Evolutionary conservation across 1,284 basidiomycete genomes (phyloP).

Genomic region (Waitea zeae): DNA sequence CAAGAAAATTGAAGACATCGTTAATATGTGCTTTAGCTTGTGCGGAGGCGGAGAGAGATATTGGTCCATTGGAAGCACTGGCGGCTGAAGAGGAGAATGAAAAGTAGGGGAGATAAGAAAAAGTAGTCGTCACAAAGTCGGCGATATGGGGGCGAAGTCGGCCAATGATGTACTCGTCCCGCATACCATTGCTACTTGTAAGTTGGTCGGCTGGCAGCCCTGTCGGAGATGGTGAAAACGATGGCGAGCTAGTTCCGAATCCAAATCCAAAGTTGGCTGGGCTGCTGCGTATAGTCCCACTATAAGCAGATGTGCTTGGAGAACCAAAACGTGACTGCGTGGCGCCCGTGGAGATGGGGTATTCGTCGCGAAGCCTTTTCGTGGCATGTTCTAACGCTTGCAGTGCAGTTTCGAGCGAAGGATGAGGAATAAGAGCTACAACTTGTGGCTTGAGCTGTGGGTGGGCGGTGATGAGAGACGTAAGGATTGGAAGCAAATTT

Average conservation of each 20-base stretch:
- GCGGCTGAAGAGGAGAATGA: conserved; percentile 27
- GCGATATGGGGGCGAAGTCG: conserved; percentile 55
- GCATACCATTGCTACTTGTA: conserved; percentile 53
- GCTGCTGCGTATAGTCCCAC: conserved; percentile 11
- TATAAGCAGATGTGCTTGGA: conserved; percentile 11
- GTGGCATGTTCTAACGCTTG: conserved; percentile 50
- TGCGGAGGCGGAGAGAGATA: conserved; percentile 18
- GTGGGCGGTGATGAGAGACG: conserved; percentile 40
- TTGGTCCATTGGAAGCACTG: conserved; percentile 9
- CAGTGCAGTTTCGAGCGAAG: conserved; percentile 53
- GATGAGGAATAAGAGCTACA: conserved; percentile 59
- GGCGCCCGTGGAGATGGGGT: conserved; percentile 50
- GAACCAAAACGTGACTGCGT: conserved; percentile 17
- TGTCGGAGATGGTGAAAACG: conserved; percentile 6
- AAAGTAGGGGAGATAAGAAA: conserved; percentile 71
- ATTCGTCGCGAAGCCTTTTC: conserved; percentile 58
- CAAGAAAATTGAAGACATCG: conserved; percentile 57
- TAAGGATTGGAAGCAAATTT: conserved; percentile 53
- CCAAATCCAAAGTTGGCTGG: conserved; percentile 32
- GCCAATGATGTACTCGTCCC: conserved; percentile 58
- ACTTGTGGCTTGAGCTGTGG: conserved; percentile 52
- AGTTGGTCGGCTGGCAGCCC: conserved; percentile 3
- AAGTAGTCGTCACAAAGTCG: conserved; percentile 57
- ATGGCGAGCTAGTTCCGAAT: conserved; percentile 11
- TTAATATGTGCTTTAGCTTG: conserved; percentile 48